These are phyloP conservation scores for Rhypophila decipiens DNA, from an alignment of 495 filamentous ascomycete species.

Conservation along the genomic window DNA sequence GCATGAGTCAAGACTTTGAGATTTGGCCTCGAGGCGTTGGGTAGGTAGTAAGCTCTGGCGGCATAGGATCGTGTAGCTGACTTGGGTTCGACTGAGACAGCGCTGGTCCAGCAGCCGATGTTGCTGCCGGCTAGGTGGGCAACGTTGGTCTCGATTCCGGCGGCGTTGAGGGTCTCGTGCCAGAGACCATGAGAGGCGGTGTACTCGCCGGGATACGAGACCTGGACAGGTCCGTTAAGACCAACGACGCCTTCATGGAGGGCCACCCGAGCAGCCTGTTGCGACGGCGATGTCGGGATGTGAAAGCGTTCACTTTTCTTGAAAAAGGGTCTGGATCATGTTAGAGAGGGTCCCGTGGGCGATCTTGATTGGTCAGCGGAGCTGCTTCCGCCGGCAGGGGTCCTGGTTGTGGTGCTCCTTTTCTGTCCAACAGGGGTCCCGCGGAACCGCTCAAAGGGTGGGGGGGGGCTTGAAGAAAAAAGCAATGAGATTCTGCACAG, in stretches of 20 bases:
- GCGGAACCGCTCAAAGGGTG: background rate
- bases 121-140: conserved; percentile 37
- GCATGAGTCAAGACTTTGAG: conserved; percentile 36
- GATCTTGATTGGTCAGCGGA: background rate
- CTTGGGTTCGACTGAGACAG: conserved; percentile 31
- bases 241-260: conserved; percentile 32
- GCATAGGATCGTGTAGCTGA: conserved; percentile 42
- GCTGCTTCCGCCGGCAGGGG: background rate
- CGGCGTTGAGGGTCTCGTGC: conserved; percentile 38
- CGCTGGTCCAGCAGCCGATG: conserved; percentile 39
- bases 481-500: background rate
- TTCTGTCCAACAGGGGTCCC: background rate
- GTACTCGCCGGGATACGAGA: conserved; percentile 37
- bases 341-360: background rate
- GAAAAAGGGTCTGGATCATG: conserved; percentile 35
- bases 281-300: background rate
- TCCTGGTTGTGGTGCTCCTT: too few species aligned
- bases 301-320: conserved; percentile 43
- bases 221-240: conserved; percentile 35
- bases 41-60: conserved; percentile 32
- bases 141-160: conserved; percentile 34
- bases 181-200: conserved; percentile 39
- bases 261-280: conserved; percentile 15
- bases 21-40: conserved; percentile 32
- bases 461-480: background rate